phyloP scores from a whole-genome alignment of 306 rosid species.

The Fragaria ananassa region DNA sequence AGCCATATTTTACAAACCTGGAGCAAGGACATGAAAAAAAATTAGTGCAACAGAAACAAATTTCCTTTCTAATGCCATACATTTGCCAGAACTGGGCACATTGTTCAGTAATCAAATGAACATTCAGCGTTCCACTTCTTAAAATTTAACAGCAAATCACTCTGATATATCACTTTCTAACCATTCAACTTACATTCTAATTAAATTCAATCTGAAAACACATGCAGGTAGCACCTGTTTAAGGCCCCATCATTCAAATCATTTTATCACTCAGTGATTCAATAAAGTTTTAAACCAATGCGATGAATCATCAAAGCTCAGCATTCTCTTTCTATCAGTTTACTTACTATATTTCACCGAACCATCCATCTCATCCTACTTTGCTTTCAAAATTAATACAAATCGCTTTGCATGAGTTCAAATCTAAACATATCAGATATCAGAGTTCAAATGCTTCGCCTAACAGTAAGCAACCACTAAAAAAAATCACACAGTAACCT shows the following conservation, averaged over 20 bases:
- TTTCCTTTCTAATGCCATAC: not conserved
- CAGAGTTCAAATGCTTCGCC: not conserved
- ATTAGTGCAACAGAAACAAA: not conserved
- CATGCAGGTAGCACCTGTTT: not conserved
- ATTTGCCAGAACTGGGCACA: not conserved
- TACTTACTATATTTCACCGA: not conserved
- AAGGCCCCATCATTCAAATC: not conserved
- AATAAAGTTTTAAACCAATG: not conserved
- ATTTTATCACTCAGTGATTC: not conserved
- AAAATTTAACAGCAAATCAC: too few relatives aligned
- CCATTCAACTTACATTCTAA: not conserved
- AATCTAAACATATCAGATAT: not conserved
- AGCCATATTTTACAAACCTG: slow-evolving; percentile 67
- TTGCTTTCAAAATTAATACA: not conserved
- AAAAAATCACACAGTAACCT: not conserved
- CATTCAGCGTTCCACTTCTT: not conserved
- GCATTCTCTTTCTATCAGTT: not conserved
- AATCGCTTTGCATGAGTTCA: not conserved
- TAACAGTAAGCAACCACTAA: not conserved
- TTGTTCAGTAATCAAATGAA: not conserved
- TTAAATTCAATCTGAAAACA: not conserved
- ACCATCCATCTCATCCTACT: not conserved
- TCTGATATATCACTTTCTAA: too few relatives aligned
- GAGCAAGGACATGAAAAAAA: not conserved
- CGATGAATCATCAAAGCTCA: not conserved